Conservation (phyloP, 75 land plant species). For the Picea glauca region DNA sequence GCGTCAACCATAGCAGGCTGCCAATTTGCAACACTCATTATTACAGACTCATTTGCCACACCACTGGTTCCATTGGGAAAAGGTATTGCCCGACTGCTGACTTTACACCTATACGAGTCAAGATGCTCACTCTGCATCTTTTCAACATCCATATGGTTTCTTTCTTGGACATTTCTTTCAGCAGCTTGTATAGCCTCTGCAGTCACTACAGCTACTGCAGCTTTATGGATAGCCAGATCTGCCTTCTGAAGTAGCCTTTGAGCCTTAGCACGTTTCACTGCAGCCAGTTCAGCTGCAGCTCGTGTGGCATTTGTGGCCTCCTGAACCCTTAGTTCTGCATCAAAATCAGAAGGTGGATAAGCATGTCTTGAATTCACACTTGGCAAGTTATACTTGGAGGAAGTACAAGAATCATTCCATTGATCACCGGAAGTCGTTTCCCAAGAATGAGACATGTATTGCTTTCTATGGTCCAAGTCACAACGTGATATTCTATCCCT, state of each 20-base stretch:
- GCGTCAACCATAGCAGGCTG: neutral
- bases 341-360: slow-evolving; percentile 28
- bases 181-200: slow-evolving; percentile 56
- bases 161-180: slow-evolving; percentile 8
- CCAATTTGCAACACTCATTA: neutral
- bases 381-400: neutral
- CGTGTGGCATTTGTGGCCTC: slow-evolving; percentile 60
- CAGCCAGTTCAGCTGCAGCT: slow-evolving; percentile 56
- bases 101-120: neutral
- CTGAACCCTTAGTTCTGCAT: slow-evolving; percentile 49
- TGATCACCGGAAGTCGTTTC: slow-evolving; percentile 7
- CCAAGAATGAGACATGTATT: neutral
- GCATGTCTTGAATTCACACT: neutral
- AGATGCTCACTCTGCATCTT: neutral
- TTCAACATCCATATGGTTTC: neutral
- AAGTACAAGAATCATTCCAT: neutral
- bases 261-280: slow-evolving; percentile 54
- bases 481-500: neutral
- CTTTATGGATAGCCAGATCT: slow-evolving; percentile 63
- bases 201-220: slow-evolving; percentile 53
- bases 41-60: neutral
- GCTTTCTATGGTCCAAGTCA: neutral
- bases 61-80: neutral
- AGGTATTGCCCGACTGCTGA: neutral
- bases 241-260: slow-evolving; percentile 57